Evolutionary conservation across 192 early-diverging fungal genomes (phyloP).

Genomic region (Geranomyces michiganensis): DNA sequence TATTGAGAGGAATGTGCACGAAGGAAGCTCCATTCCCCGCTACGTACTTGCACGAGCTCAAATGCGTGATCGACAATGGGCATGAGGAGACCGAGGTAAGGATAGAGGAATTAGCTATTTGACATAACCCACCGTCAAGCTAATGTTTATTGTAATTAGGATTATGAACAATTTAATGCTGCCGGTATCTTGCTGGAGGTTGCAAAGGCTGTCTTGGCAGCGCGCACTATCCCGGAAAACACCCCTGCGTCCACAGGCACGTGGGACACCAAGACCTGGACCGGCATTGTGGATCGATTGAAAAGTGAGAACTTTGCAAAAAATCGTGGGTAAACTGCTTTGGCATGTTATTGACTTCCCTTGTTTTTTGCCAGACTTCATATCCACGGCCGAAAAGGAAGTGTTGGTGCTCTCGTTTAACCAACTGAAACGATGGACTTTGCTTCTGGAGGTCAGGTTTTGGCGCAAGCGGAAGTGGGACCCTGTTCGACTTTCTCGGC

Average conservation of each 20-base stretch:
- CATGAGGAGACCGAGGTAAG: neutral
- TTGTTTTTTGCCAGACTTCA: neutral
- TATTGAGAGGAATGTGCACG: constrained; percentile 32
- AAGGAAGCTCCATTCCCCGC: neutral
- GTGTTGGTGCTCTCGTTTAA: neutral
- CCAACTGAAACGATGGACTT: neutral
- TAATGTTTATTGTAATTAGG: neutral
- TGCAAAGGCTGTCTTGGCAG: neutral
- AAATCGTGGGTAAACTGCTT: neutral
- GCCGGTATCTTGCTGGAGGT: neutral
- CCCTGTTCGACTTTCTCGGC: neutral
- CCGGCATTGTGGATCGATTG: neutral
- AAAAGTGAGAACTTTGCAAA: neutral
- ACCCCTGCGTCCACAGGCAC: neutral
- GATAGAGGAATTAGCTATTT: neutral
- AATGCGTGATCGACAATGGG: neutral
- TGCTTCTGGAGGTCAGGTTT: constrained; percentile 1
- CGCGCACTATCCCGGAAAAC: neutral
- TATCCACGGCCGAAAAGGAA: neutral
- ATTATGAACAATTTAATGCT: neutral
- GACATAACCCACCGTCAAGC: neutral
- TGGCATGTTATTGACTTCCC: neutral
- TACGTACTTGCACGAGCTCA: neutral
- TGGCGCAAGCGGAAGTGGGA: neutral
- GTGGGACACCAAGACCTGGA: neutral